A percentile compares a stretch with the other conserved stretches of the same genome.
Conservation (phyloP, 768 basidiomycete species). For the Boletellus sp. region DNA sequence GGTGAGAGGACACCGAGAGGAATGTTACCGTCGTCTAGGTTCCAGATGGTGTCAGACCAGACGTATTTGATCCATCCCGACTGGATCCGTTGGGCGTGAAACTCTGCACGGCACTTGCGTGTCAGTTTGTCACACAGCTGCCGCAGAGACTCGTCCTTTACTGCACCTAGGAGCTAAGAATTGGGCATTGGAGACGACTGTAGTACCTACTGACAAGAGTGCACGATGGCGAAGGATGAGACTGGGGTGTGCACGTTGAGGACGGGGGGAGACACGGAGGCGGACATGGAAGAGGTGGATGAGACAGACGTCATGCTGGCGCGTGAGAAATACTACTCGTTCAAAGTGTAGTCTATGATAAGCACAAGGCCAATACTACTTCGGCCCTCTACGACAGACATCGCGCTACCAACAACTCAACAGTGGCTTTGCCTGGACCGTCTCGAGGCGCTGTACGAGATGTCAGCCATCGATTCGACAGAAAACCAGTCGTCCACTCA, state of each 20-base stretch:
- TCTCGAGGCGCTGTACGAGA: slow-evolving; percentile 62
- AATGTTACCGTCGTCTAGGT: slow-evolving; percentile 76
- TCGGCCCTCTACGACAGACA: neutral
- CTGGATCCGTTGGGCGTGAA: slow-evolving; percentile 58
- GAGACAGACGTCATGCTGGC: neutral
- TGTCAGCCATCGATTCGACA: slow-evolving; percentile 1
- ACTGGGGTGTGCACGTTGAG: slow-evolving; percentile 75
- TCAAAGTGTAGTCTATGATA: slow-evolving; percentile 9
- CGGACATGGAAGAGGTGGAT: slow-evolving; percentile 21
- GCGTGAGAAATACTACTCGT: neutral
- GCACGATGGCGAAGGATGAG: slow-evolving; percentile 70
- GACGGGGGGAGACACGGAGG: slow-evolving; percentile 37
- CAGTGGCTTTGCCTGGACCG: slow-evolving; percentile 62
- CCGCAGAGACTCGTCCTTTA: slow-evolving; percentile 62
- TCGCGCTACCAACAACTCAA: slow-evolving; percentile 64
- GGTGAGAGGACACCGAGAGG: neutral
- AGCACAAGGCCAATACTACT: too few relatives aligned
- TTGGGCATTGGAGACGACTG: neutral
- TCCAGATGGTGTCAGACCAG: slow-evolving; percentile 75
- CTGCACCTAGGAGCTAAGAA: slow-evolving; percentile 35
- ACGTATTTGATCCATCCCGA: slow-evolving; percentile 87
- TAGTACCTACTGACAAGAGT: slow-evolving; percentile 55
- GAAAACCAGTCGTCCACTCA: slow-evolving; percentile 28
- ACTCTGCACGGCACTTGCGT: slow-evolving; percentile 57
- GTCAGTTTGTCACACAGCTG: slow-evolving; percentile 69